phyloP scores from a whole-genome alignment of 1,284 basidiomycete species.

The Tylopilus sp. region DNA sequence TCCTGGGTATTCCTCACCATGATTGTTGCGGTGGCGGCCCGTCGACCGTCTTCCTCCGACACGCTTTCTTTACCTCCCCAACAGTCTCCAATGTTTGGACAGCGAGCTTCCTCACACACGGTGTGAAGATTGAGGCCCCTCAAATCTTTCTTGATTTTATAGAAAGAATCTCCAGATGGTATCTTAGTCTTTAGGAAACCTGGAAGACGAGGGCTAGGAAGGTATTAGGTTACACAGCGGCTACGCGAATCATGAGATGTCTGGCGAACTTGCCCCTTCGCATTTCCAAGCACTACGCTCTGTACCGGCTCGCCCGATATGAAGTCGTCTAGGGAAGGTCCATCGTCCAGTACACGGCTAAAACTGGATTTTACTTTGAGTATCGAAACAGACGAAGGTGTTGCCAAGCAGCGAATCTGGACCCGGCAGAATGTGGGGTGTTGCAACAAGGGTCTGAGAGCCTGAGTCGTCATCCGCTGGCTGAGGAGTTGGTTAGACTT shows the following conservation, averaged over 20 bases:
- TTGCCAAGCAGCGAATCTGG: conserved; percentile 51
- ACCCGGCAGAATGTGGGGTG: conserved; percentile 5
- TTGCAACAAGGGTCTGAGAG: conserved; percentile 15
- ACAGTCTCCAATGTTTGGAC: conserved; percentile 99
- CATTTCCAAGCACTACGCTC: conserved; percentile 76
- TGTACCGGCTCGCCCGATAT: conserved; percentile 60
- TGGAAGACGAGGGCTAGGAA: conserved; percentile 79
- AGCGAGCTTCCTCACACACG: conserved; percentile 98
- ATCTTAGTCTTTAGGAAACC: conserved; percentile 91
- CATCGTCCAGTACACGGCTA: conserved; percentile 59
- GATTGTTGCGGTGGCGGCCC: conserved; percentile 95
- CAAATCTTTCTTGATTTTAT: conserved; percentile 93
- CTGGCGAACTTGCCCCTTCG: conserved; percentile 53
- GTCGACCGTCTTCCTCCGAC: conserved; percentile 72
- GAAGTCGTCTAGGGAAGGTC: conserved; percentile 85
- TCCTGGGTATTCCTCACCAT: conserved; percentile 62
- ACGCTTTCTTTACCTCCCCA: conserved; percentile 88
- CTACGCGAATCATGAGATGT: background rate
- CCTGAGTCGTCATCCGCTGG: conserved; percentile 15
- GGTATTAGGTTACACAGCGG: background rate
- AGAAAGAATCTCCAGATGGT: conserved; percentile 86
- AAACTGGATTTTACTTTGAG: conserved; percentile 46
- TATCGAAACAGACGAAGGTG: conserved; percentile 37
- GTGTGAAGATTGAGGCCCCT: conserved; percentile 90
- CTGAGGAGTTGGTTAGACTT: background rate